Percentiles rank a stretch among this genome's conserved stretches.
Evolutionary conservation across 2,329 filamentous ascomycete species (phyloP).

Genomic region (Amauroascus verrucosus): DNA sequence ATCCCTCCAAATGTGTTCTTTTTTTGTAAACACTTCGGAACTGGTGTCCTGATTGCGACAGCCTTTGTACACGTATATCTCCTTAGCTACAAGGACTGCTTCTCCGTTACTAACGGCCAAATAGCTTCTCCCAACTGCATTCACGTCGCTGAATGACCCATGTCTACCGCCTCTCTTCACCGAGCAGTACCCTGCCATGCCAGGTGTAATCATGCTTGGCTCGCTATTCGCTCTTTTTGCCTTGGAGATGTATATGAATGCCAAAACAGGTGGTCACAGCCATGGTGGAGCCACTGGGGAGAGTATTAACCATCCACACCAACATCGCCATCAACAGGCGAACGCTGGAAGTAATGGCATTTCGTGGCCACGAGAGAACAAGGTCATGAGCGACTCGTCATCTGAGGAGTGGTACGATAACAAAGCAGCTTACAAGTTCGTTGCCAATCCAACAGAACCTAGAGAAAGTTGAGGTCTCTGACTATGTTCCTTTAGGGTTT

Average conservation of each 20-base stretch:
- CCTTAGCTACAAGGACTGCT: background rate
- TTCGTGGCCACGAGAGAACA: constrained; percentile 14
- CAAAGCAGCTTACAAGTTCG: constrained; percentile 12
- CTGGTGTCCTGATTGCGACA: constrained; percentile 33
- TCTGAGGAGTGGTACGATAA: constrained; percentile 11
- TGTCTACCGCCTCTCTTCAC: constrained; percentile 52
- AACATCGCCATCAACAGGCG: background rate
- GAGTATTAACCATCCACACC: constrained; percentile 19
- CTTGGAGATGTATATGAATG: constrained; percentile 13
- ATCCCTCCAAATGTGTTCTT: constrained; percentile 28
- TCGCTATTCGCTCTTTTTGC: constrained; percentile 41
- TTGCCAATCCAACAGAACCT: background rate
- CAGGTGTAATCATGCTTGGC: constrained; percentile 56
- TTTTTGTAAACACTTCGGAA: constrained; percentile 49
- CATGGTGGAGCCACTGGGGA: constrained; percentile 19
- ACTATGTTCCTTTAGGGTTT: constrained; percentile 6
- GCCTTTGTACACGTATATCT: constrained; percentile 32
- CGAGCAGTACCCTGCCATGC: constrained; percentile 50
- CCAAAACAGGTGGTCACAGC: constrained; percentile 18
- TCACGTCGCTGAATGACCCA: constrained; percentile 38
- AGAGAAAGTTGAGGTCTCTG: background rate
- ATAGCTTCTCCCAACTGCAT: constrained; percentile 51
- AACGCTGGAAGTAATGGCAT: constrained; percentile 3
- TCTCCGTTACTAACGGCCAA: constrained; percentile 4
- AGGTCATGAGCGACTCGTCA: constrained; percentile 8